A percentile compares a stretch with the other conserved stretches of the same genome.
These are phyloP conservation scores for Corynascus novoguineensis DNA, from an alignment of 495 filamentous ascomycete genomes.

Conservation along the genomic window DNA sequence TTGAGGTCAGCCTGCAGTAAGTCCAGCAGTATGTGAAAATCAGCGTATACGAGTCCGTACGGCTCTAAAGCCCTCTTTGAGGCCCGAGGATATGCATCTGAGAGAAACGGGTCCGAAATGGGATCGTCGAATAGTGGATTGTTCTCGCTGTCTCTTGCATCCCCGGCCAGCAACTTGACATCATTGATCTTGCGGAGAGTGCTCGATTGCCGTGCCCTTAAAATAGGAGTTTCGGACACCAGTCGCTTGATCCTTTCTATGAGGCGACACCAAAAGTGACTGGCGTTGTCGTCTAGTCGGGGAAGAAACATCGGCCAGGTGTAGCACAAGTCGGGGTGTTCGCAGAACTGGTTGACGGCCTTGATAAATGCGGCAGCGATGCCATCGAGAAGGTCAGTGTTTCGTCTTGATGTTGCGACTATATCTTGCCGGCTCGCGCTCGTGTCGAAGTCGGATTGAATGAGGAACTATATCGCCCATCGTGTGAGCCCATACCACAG, in stretches of 20 bases:
- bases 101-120: background rate
- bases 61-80: background rate
- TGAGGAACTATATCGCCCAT: conserved; percentile 39
- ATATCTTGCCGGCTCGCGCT: conserved; percentile 41
- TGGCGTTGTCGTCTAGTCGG: conserved; percentile 1
- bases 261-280: background rate
- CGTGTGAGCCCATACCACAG: background rate
- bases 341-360: conserved; percentile 26
- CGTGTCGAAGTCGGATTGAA: conserved; percentile 46
- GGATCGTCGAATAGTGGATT: background rate
- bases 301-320: conserved; percentile 34
- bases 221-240: too few species aligned
- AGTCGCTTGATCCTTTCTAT: too few species aligned
- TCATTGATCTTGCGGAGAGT: too few species aligned
- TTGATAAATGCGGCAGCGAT: conserved; percentile 28
- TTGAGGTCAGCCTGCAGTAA: background rate
- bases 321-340: conserved; percentile 21
- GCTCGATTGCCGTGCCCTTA: too few species aligned
- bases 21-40: too few species aligned
- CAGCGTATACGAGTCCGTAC: too few species aligned
- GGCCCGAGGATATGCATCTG: background rate
- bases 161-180: too few species aligned
- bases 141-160: too few species aligned
- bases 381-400: conserved; percentile 19
- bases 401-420: conserved; percentile 21